These are phyloP conservation scores for Corchorus capsularis DNA, from an alignment of 345 rosid species.

Conservation along the genomic window DNA sequence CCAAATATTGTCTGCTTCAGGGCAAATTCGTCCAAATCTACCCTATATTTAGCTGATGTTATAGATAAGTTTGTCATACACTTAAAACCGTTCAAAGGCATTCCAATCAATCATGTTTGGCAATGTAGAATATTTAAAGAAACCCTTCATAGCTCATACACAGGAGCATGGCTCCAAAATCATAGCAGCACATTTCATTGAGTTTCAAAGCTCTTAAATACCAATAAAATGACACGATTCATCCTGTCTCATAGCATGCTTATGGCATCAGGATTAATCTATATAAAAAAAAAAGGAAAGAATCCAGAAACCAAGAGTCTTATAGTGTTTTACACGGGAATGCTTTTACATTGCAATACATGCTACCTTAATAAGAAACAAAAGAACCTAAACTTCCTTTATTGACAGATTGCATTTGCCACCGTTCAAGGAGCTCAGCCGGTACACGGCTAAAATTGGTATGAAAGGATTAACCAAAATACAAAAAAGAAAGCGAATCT, in stretches of 20 bases:
- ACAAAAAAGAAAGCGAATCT: constrained; percentile 24
- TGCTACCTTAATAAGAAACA: constrained; percentile 24
- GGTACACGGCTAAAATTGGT: constrained; percentile 23
- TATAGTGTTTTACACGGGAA: not conserved
- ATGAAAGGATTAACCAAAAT: not conserved
- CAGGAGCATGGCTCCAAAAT: not conserved
- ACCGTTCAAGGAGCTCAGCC: constrained; percentile 25
- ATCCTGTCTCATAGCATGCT: not conserved
- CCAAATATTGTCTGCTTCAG: too few species aligned
- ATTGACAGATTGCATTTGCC: constrained; percentile 39
- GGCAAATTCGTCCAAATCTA: too few species aligned
- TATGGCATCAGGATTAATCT: not conserved
- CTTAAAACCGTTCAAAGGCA: too few species aligned
- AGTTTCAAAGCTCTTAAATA: not conserved
- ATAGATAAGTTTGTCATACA: too few species aligned
- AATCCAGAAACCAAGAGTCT: not conserved
- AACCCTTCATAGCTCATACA: too few species aligned
- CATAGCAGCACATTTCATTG: not conserved
- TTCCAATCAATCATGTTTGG: too few species aligned
- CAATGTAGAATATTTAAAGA: too few species aligned
- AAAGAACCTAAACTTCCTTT: constrained; percentile 26
- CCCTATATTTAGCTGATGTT: too few species aligned
- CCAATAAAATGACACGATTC: not conserved
- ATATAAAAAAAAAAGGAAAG: not conserved
- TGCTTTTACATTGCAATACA: constrained; percentile 29